Evolutionary conservation across 306 rosid genomes (phyloP).

Genomic region (Benincasa hispida): DNA sequence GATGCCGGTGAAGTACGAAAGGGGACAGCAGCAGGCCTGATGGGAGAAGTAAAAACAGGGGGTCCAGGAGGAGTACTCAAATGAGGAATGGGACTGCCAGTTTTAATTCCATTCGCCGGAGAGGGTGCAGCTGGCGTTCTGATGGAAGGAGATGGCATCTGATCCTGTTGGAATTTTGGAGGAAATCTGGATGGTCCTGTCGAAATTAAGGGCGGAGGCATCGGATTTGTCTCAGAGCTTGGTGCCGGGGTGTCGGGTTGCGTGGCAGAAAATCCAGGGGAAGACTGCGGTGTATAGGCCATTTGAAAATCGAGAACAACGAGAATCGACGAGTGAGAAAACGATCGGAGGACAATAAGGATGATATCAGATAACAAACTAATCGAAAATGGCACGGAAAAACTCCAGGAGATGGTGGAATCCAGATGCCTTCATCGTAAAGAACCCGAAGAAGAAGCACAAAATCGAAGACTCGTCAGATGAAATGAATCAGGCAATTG

Average conservation of each 20-base stretch:
- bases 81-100: constrained; percentile 61
- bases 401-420: neutral
- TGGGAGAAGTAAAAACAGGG: constrained; percentile 84
- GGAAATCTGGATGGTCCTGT: constrained; percentile 40
- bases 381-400: neutral
- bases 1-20: constrained; percentile 84
- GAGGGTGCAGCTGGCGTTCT: constrained; percentile 32
- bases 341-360: neutral
- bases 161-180: constrained; percentile 56
- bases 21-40: constrained; percentile 91
- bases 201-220: constrained; percentile 28
- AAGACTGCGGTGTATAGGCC: constrained; percentile 61
- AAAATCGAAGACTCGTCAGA: neutral
- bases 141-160: constrained; percentile 34
- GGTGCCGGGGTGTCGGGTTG: constrained; percentile 29
- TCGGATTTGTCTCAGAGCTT: constrained; percentile 31
- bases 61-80: constrained; percentile 98
- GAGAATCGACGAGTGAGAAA: constrained; percentile 10
- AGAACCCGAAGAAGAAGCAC: neutral
- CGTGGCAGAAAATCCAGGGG: constrained; percentile 35
- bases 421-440: neutral
- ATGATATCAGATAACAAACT: neutral
- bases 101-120: constrained; percentile 52
- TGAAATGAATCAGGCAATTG: neutral
- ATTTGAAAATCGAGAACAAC: constrained; percentile 18